Evolutionary conservation across 2,329 filamentous ascomycete species (phyloP), one percentile per base, ranked within the genome.

Genomic region (Colletotrichum tanaceti): DNA sequence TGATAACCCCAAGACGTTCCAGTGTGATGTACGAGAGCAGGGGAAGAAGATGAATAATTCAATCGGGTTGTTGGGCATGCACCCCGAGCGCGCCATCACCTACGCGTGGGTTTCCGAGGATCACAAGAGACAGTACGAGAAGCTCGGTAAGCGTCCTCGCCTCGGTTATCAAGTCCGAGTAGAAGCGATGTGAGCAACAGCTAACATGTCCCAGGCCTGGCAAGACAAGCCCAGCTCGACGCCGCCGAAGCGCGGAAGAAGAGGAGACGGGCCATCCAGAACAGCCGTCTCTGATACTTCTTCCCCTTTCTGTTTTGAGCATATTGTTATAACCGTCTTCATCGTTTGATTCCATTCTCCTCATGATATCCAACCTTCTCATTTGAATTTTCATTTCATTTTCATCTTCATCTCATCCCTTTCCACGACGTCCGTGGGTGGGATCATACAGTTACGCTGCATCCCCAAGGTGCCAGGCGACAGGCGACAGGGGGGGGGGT

Each of bases 51-150:
- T 70, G 67, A 70, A 70, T 58, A 68, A 67, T 58, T 65, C 65
- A 32, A 77, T 72, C 65, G 71, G 72, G 20, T 73, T 80, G 35
- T 50, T 75, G 9, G 73, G 75, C 64, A 73, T 79, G 28, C 79
- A 74, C 39, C 78, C 78, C 0, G 78, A 79, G 32, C 73, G 76
- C 13, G 78, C 78, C 1, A 71, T 79, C 63, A 65, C 70, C 10
- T 80, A 79, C 60, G 24, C 69, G 6, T 80, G 78, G 78, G 74
- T 80, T 2, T 57, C 63, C 20, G 43, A 62, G 5, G 72, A 74
- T 49, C 50, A 74, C 59, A 74, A 74, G 43, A 55, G 70, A 46
- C 58, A 68, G 18, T 76, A 76, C 5, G 71, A 71, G 20, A 60
- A 72, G 32, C 46, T 77, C 13, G 68, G 77, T 79, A 69, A 72